Evolutionary conservation across 2,329 filamentous ascomycete genomes (phyloP), one percentile per base, ranked within the genome.

Genomic region (Hypoxylon sp.): DNA sequence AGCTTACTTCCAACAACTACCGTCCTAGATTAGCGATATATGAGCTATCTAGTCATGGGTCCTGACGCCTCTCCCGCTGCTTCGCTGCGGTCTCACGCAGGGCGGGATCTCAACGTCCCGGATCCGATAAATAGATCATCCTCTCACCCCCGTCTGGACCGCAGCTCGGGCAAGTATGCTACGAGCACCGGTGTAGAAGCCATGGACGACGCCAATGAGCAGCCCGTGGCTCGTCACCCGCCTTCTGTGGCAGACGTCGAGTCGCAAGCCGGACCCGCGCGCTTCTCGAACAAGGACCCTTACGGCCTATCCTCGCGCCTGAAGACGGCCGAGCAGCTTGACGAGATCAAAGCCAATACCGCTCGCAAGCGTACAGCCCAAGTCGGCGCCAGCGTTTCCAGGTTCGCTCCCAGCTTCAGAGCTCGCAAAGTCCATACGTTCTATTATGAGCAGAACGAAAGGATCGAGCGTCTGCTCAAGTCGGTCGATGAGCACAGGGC

Each of bases 401-500:
- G 48, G 29, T 7, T 67, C 8, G 50, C 52, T 2, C 63, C 64
- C 17, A 63, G 60, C 48, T 53, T 66, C 31, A 75, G 75, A 40
- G 74, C 82, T 11, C 81, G 78, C 64, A 87, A 84, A 69, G 73
- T 98, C 13, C 83, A 90, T 69, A 84, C 86, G 47, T 98, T 97
- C 78, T 98, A 98, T 80, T 85, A 91, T 72, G 82, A 83, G 24
- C 94, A 99, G 73, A 99, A 99, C 73, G 91, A 93, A 73, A 93
- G 91, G 68, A 99, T 99, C 65, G 87, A 97, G 78, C 86, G 91
- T 9, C 84, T 97, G 77, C 82, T 98, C 64, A 97, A 97, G 78
- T 88, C 90, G 2, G 94, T 98, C 2, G 92, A 97, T 70, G 92
- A 97, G 71, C 95, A 98, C 76, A 82, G 90, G 15, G 87, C 88